These are phyloP conservation scores for Arabis hirsuta DNA, from an alignment of 345 rosid genomes.

Conservation along the genomic window DNA sequence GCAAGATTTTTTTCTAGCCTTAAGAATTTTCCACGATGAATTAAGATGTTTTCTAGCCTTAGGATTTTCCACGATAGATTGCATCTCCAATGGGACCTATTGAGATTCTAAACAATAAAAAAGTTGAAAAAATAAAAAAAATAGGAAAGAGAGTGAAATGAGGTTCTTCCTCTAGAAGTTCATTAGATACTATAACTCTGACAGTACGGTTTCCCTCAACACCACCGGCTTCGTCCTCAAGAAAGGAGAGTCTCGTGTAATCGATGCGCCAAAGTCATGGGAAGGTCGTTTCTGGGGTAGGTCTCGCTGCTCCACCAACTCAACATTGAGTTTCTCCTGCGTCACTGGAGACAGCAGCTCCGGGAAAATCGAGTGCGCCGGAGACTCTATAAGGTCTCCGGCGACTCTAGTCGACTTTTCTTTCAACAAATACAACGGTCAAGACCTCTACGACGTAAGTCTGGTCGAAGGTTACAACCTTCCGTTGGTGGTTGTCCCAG, in stretches of 20 bases:
- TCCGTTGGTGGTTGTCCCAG: constrained; percentile 20
- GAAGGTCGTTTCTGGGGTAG: constrained; percentile 61
- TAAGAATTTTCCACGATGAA: too few relatives aligned
- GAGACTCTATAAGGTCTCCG: constrained; percentile 44
- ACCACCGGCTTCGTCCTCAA: constrained; percentile 60
- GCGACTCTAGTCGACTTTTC: constrained; percentile 53
- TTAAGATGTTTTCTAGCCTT: too few relatives aligned
- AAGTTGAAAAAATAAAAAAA: too few relatives aligned
- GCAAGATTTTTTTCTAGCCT: too few relatives aligned
- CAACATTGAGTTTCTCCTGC: constrained; percentile 20
- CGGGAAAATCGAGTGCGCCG: constrained; percentile 49
- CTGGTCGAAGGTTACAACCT: constrained; percentile 40
- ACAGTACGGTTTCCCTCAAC: constrained; percentile 24
- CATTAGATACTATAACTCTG: neutral
- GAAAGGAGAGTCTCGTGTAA: constrained; percentile 36
- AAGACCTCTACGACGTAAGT: constrained; percentile 52
- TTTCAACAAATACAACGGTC: constrained; percentile 21
- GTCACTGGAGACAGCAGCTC: constrained; percentile 55
- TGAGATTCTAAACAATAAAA: too few relatives aligned
- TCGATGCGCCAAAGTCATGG: constrained; percentile 44
- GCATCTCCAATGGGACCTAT: too few relatives aligned
- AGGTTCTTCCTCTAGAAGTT: too few relatives aligned
- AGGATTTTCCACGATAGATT: too few relatives aligned
- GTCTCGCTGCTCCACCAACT: constrained; percentile 46
- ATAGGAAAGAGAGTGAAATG: too few relatives aligned